Evolutionary conservation across 2,329 filamentous ascomycete species (phyloP).

Genomic region (Hymenoscyphus fraxineus): DNA sequence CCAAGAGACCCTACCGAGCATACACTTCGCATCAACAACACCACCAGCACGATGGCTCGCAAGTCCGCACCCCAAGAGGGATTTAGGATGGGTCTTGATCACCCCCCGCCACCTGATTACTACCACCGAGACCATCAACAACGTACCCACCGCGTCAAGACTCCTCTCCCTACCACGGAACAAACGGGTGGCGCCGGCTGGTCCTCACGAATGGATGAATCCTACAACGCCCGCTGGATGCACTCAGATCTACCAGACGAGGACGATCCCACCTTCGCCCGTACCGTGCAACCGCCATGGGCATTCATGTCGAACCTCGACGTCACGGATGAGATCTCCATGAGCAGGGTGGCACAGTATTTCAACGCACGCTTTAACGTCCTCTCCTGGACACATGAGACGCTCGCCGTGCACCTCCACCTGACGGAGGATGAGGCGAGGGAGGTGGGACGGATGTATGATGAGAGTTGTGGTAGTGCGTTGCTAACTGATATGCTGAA

Average conservation of each 20-base stretch:
- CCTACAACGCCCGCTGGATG: background rate
- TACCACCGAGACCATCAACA: no score
- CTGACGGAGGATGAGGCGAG: background rate
- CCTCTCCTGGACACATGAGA: background rate
- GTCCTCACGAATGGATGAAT: background rate
- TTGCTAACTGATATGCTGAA: constrained; percentile 1
- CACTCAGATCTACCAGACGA: background rate
- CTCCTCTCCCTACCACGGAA: background rate
- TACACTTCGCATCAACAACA: no score
- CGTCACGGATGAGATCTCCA: background rate
- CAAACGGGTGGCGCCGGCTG: background rate
- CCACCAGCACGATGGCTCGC: no score
- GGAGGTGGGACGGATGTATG: background rate
- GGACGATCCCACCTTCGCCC: no score
- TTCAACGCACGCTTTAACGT: background rate
- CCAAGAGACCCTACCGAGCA: no score
- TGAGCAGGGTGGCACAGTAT: constrained; percentile 1
- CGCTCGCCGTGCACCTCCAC: no score
- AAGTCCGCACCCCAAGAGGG: no score
- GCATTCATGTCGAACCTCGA: constrained; percentile 9
- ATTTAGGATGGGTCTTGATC: no score
- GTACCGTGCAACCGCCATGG: background rate
- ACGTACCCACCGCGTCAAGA: no score
- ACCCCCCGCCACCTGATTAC: no score
- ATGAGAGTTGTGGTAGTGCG: background rate